Percentiles rank a stretch among this genome's conserved stretches.
These are phyloP conservation scores for Begonia fuchsioides DNA, from an alignment of 306 rosid genomes.

Conservation along the genomic window DNA sequence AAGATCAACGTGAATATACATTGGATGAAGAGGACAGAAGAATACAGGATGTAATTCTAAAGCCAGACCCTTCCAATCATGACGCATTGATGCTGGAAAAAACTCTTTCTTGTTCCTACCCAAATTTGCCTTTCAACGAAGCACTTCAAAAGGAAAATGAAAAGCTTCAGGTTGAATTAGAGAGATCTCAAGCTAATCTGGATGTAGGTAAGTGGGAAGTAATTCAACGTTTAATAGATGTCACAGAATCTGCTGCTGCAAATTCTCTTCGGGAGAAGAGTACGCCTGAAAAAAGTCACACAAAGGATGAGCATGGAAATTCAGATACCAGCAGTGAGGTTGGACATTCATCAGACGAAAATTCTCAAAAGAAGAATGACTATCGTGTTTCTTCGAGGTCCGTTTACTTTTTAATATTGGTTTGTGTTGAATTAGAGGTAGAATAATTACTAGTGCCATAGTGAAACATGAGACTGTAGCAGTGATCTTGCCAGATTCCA, in stretches of 20 bases:
- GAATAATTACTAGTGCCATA: no score
- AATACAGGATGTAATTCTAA: constrained; percentile 70
- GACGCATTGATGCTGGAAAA: constrained; percentile 72
- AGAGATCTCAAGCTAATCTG: constrained; percentile 63
- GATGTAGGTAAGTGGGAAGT: constrained; percentile 87
- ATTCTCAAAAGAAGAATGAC: constrained; percentile 28
- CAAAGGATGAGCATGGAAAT: constrained; percentile 37
- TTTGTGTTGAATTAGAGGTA: no score
- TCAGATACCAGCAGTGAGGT: constrained; percentile 34
- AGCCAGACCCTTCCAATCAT: constrained; percentile 62
- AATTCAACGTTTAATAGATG: constrained; percentile 78
- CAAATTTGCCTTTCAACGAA: constrained; percentile 62
- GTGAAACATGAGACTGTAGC: no score
- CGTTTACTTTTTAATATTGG: constrained; percentile 5
- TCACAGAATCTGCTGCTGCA: constrained; percentile 61
- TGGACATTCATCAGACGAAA: constrained; percentile 43
- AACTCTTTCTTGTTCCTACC: constrained; percentile 88
- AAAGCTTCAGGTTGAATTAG: constrained; percentile 85
- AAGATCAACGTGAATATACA: constrained; percentile 89
- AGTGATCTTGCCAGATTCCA: no score
- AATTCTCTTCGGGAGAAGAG: constrained; percentile 39
- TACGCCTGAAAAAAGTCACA: constrained; percentile 38
- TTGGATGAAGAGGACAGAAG: constrained; percentile 88
- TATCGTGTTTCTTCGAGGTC: constrained; percentile 40
- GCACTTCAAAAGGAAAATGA: constrained; percentile 83